Conservation (phyloP, 1,284 basidiomycete genomes). For the Jaminaea rosea region DNA sequence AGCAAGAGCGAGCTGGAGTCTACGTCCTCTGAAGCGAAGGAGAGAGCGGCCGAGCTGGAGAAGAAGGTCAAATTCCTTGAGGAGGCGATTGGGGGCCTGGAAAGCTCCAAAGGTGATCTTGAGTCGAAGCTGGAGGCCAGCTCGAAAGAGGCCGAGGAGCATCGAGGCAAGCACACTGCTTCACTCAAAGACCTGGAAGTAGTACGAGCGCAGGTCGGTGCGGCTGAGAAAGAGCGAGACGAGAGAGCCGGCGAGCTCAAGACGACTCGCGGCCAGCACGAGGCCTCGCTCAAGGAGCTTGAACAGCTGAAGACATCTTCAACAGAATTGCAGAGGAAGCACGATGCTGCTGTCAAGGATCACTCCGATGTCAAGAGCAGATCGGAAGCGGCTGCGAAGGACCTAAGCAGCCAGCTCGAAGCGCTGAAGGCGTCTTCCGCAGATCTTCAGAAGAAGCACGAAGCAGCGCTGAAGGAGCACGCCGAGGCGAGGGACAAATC, state of each 20-base stretch:
- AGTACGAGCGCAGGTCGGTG: too few relatives aligned
- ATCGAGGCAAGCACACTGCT: too few relatives aligned
- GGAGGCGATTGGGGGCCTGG: not conserved
- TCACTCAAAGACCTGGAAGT: too few relatives aligned
- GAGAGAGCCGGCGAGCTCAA: not conserved
- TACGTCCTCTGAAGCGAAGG: not conserved
- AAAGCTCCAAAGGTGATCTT: not conserved
- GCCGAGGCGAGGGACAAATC: not conserved
- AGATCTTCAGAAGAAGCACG: not conserved
- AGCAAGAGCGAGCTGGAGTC: not conserved
- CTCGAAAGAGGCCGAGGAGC: not conserved
- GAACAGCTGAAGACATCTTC: not conserved
- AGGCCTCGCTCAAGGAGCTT: not conserved
- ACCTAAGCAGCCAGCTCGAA: not conserved
- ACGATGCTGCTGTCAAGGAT: not conserved
- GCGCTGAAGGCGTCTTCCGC: not conserved
- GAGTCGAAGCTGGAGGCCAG: not conserved
- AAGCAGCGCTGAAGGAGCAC: not conserved
- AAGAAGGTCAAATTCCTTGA: not conserved
- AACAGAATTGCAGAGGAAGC: not conserved
- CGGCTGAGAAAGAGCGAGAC: too few relatives aligned
- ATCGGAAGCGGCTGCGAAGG: not conserved
- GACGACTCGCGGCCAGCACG: not conserved
- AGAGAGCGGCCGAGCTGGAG: not conserved
- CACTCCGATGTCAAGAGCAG: not conserved